Conservation (phyloP, 257 asterid species). For the Lithospermum erythrorhizon region DNA sequence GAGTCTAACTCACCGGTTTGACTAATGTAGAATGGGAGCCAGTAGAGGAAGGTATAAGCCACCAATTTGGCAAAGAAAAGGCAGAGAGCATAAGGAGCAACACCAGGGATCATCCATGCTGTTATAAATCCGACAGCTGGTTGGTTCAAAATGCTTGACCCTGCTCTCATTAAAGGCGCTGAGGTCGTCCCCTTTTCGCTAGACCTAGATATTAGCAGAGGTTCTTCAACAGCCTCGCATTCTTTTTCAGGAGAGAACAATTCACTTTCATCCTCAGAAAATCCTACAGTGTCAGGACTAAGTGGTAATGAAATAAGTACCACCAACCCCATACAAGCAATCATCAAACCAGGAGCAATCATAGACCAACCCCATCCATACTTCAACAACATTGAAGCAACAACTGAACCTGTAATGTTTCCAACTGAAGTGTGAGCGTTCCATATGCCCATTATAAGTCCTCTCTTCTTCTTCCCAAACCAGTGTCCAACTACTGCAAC, state of each 20-base stretch:
- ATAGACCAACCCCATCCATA: conserved; percentile 99
- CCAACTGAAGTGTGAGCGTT: conserved; percentile 95
- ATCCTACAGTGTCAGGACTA: conserved; percentile 60
- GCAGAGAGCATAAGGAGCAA: conserved; percentile 82
- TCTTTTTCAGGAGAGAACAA: conserved; percentile 31
- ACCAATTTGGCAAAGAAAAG: conserved; percentile 89
- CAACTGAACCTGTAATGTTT: conserved; percentile 69
- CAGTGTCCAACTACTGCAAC: conserved; percentile 94
- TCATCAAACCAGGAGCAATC: conserved; percentile 71
- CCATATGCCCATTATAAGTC: conserved; percentile 99
- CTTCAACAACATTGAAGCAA: conserved; percentile 68
- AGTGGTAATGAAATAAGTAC: conserved; percentile 72
- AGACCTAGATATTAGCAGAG: conserved; percentile 30
- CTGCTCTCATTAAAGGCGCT: neutral
- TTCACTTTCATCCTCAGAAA: conserved; percentile 31
- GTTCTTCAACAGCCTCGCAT: conserved; percentile 43
- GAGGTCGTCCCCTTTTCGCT: conserved; percentile 14
- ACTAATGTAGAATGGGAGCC: conserved; percentile 95
- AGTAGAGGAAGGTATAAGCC: conserved; percentile 84
- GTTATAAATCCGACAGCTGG: conserved; percentile 72
- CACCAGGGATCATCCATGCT: conserved; percentile 96
- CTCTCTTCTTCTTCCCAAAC: conserved; percentile 93
- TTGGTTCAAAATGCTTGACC: conserved; percentile 7
- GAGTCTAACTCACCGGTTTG: conserved; percentile 57
- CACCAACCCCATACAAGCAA: conserved; percentile 44